Conservation (phyloP, 2,329 filamentous ascomycete species). For the Scleromitrula shiraiana region DNA sequence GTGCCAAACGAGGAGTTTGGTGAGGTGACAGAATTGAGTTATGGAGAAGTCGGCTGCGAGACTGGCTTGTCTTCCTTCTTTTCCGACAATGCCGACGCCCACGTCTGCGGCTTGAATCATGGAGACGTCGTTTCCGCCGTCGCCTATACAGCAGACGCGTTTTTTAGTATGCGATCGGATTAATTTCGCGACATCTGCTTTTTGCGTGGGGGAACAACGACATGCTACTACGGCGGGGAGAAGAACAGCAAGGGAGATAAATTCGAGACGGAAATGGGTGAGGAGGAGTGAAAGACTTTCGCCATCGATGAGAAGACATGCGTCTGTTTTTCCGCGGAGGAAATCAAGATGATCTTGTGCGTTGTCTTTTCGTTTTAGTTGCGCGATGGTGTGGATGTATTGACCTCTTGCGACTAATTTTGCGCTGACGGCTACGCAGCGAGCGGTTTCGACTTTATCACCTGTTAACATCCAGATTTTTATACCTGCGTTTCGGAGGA, state of each 20-base stretch:
- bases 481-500: constrained; percentile 92
- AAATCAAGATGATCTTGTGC: constrained; percentile 87
- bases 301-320: constrained; percentile 87
- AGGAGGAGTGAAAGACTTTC: constrained; percentile 82
- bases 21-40: constrained; percentile 88
- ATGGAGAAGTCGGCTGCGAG: constrained; percentile 96
- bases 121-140: constrained; percentile 95
- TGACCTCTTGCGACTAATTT: constrained; percentile 91
- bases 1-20: constrained; percentile 98
- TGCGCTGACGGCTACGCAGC: constrained; percentile 90
- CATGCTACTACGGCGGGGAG: constrained; percentile 92
- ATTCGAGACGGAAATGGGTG: constrained; percentile 71
- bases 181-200: constrained; percentile 84
- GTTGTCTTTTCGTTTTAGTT: constrained; percentile 73
- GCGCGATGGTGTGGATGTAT: constrained; percentile 88
- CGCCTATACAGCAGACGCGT: constrained; percentile 93
- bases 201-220: constrained; percentile 93
- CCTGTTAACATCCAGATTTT: constrained; percentile 99
- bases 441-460: constrained; percentile 95
- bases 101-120: constrained; percentile 99
- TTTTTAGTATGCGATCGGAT: constrained; percentile 92
- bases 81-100: constrained; percentile 94
- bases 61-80: constrained; percentile 91
- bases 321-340: constrained; percentile 77
- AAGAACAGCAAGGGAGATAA: constrained; percentile 79